Evolutionary conservation across 805 yeast species (phyloP).

Genomic region (Cyberlindnera mrakii): DNA sequence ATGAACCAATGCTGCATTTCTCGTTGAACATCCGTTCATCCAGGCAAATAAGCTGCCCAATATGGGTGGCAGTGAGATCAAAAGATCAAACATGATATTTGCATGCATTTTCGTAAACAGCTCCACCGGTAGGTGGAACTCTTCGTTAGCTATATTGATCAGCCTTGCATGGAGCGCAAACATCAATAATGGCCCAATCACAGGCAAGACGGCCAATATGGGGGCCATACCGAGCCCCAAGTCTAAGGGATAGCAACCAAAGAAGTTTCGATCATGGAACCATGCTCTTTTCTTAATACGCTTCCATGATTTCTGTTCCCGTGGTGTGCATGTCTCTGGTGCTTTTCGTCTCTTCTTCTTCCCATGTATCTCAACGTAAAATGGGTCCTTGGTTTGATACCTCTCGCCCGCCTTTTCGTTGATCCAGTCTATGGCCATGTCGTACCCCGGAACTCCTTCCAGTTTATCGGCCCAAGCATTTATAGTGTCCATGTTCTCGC

Average conservation of each 20-base stretch:
- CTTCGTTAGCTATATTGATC: slow-evolving; percentile 51
- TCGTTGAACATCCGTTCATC: slow-evolving; percentile 79
- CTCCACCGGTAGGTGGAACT: slow-evolving; percentile 50
- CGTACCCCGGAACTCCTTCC: slow-evolving; percentile 54
- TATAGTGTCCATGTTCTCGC: slow-evolving; percentile 15
- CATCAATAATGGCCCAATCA: slow-evolving; percentile 79
- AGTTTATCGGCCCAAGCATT: slow-evolving; percentile 26
- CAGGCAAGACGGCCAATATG: slow-evolving; percentile 64
- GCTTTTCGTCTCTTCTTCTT: slow-evolving; percentile 50
- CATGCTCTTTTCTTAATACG: slow-evolving; percentile 73
- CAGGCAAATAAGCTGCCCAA: slow-evolving; percentile 75
- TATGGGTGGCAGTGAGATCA: slow-evolving; percentile 73
- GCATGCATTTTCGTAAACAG: slow-evolving; percentile 67
- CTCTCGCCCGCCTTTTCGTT: slow-evolving; percentile 65
- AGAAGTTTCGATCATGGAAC: slow-evolving; percentile 77
- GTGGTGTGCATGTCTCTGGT: slow-evolving; percentile 49
- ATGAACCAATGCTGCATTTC: slow-evolving; percentile 82
- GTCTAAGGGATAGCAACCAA: slow-evolving; percentile 72
- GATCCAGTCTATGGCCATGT: slow-evolving; percentile 47
- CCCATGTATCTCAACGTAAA: slow-evolving; percentile 46
- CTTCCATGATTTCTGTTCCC: slow-evolving; percentile 68
- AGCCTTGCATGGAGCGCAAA: slow-evolving; percentile 71
- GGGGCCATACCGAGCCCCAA: slow-evolving; percentile 81
- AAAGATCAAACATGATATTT: slow-evolving; percentile 67
- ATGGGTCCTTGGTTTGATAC: slow-evolving; percentile 63